These are phyloP conservation scores for Pseudopyricularia javanii DNA, from an alignment of 2,329 filamentous ascomycete genomes.

Conservation along the genomic window DNA sequence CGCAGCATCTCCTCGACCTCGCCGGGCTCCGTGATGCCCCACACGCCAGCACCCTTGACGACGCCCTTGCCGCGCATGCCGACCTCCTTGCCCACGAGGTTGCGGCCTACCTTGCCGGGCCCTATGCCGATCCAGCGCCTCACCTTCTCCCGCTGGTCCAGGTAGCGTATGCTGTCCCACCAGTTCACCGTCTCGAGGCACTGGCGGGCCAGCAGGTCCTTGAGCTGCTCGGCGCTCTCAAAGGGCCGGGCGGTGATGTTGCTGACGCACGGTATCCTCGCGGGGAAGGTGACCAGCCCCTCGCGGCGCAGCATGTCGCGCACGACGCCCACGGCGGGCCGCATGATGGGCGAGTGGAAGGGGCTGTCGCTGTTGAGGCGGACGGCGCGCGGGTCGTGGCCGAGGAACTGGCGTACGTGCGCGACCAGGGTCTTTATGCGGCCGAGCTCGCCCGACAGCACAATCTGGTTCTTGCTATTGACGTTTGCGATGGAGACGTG, in stretches of 20 bases:
- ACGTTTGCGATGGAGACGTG: constrained; percentile 88
- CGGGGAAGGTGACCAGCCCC: constrained; percentile 60
- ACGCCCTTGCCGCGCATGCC: constrained; percentile 68
- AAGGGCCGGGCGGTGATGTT: constrained; percentile 81
- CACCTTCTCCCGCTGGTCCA: constrained; percentile 74
- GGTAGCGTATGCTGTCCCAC: constrained; percentile 87
- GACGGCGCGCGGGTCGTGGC: constrained; percentile 82
- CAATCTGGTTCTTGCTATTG: constrained; percentile 94
- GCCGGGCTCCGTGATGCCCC: constrained; percentile 74
- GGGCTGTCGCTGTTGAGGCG: constrained; percentile 77
- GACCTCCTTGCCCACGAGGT: constrained; percentile 90
- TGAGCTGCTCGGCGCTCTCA: constrained; percentile 57
- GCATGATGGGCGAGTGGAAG: constrained; percentile 89
- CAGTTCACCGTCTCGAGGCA: constrained; percentile 87
- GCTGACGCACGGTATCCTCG: constrained; percentile 63
- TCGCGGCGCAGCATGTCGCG: constrained; percentile 48
- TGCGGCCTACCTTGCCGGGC: constrained; percentile 84
- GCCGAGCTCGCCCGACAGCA: constrained; percentile 76
- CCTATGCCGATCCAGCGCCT: constrained; percentile 84
- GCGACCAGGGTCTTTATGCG: constrained; percentile 70
- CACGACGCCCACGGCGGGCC: constrained; percentile 68
- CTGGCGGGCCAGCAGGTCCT: constrained; percentile 74
- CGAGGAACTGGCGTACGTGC: constrained; percentile 78
- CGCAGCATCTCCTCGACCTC: constrained; percentile 59
- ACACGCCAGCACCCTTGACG: constrained; percentile 82